phyloP scores from a whole-genome alignment of 2,329 filamentous ascomycete species.

The Elsinoe perseae region DNA sequence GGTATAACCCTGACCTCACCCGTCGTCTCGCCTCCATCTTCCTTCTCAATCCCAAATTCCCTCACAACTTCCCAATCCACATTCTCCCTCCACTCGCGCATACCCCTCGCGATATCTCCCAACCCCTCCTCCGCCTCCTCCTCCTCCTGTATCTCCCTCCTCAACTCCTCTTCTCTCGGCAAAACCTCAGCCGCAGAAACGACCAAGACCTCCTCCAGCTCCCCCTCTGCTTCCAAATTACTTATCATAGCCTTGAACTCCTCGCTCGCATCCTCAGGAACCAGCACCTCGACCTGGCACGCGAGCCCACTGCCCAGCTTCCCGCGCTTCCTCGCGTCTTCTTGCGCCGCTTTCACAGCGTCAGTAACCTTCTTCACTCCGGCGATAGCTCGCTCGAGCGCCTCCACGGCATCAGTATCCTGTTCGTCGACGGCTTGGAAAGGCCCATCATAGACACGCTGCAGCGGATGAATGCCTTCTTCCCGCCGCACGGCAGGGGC shows the following conservation, averaged over 20 bases:
- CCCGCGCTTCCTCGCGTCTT: conserved; percentile 63
- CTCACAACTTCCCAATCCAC: conserved; percentile 37
- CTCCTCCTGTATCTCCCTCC: conserved; percentile 16
- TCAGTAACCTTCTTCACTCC: conserved; percentile 45
- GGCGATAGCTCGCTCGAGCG: conserved; percentile 42
- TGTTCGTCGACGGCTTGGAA: conserved; percentile 20
- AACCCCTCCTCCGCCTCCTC: conserved; percentile 15
- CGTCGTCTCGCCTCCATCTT: conserved; percentile 21
- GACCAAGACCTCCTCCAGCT: conserved; percentile 37
- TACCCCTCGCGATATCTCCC: conserved; percentile 3
- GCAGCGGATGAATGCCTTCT: conserved; percentile 28
- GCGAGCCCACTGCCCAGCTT: conserved; percentile 74
- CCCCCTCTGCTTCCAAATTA: conserved; percentile 21
- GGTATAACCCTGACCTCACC: conserved; percentile 29
- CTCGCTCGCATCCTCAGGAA: conserved; percentile 19
- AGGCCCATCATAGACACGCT: conserved; percentile 22
- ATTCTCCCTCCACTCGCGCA: conserved; percentile 19
- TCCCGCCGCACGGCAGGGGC: conserved; percentile 57
- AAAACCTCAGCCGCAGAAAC: conserved; percentile 32
- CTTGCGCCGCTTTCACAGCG: conserved; percentile 67
- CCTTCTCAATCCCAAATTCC: conserved; percentile 27
- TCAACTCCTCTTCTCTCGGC: conserved; percentile 13
- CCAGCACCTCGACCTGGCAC: conserved; percentile 55
- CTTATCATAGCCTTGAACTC: conserved; percentile 13
- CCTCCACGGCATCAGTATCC: conserved; percentile 16